Base-by-base conservation (phyloP, 805 yeast genomes). In the Pichia thaimueangensis region DNA sequence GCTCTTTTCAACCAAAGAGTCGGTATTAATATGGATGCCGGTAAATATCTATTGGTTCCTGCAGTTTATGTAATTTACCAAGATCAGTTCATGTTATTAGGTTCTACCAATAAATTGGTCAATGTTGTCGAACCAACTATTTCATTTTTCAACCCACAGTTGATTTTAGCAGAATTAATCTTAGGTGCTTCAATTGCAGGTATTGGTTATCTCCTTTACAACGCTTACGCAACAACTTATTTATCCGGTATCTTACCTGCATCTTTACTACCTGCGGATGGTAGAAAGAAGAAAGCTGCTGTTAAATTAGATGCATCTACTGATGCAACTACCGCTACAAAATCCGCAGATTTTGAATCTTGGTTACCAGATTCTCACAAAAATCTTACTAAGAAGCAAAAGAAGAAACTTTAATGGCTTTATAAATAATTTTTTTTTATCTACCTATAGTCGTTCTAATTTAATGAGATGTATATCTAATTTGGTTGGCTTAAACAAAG, bases 71-170 rank as follows among this genome's bases (percentile, higher is more conserved):
- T 80, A 35, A 65, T 70, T 24, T 69, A 66, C 54, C 65, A 73
- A 27, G 73, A 74, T 8, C 62, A 72, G 39, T 57, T 79, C 51
- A 71, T 76, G 63, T 65, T 68, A 49, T 66, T 83, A 31, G 77
- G 78, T 39, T 71, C 82, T 22, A 69, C 74, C 54, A 73, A 78
- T 39, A 80, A 77, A 54, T 63, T 80, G 45, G 65, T 84, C 35
- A 59, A 67, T 19, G 74, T 88, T 43, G 62, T 62, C 10, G 95
- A 87, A 53, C 74, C 73, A 29, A 73, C 80, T 43, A 67, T 88
- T 52, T 81, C 94, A 0, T 49, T 80, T 41, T 79, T 82, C 64
- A 76, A 84, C 58, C 93, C 89, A 12, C 78, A 80, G 62, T 73
- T 87, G 55, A 57, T 86, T 45, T 59, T 83, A 28, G 73, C 83